phyloP scores from a whole-genome alignment of 2,329 filamentous ascomycete genomes.

The Parasarocladium wereldwijsianum region DNA sequence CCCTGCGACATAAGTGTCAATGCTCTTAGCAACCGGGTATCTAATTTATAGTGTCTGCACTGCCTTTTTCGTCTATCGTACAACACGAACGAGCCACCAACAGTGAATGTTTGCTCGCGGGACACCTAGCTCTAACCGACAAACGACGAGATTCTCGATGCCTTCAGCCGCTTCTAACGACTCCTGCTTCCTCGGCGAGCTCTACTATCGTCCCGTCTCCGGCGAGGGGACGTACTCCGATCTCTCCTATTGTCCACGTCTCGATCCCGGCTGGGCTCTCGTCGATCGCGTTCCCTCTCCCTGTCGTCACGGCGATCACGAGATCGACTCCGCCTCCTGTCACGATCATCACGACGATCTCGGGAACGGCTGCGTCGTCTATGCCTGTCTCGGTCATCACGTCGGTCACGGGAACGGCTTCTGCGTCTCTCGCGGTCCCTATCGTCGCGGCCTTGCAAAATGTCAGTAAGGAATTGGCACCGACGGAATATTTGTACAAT shows the following conservation, averaged over 20 bases:
- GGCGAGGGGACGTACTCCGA: conserved; percentile 19
- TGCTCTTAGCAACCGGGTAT: too few relatives aligned
- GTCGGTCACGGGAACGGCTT: conserved; percentile 19
- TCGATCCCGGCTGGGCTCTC: conserved; percentile 16
- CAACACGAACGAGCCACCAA: too few relatives aligned
- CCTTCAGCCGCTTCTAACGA: conserved; percentile 10
- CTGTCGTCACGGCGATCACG: conserved; percentile 15
- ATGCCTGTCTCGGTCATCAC: conserved; percentile 18
- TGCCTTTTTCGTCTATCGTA: too few relatives aligned
- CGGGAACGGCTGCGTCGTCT: conserved; percentile 7
- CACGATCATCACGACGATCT: conserved; percentile 17
- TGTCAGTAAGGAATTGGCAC: background rate
- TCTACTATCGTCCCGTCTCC: conserved; percentile 21
- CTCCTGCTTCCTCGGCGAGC: conserved; percentile 25
- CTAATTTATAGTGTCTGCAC: conserved; percentile 1
- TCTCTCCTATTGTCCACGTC: conserved; percentile 13
- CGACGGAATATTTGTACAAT: background rate
- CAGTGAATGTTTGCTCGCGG: too few relatives aligned
- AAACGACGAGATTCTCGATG: too few relatives aligned
- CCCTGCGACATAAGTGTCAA: too few relatives aligned
- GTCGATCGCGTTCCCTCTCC: conserved; percentile 13
- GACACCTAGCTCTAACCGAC: too few relatives aligned
- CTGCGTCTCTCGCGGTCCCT: conserved; percentile 18
- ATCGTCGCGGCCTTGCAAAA: conserved; percentile 1
- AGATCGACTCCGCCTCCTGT: conserved; percentile 30